These are phyloP conservation scores for Colletotrichum acutatum DNA, from an alignment of 2,329 filamentous ascomycete genomes.

Conservation along the genomic window DNA sequence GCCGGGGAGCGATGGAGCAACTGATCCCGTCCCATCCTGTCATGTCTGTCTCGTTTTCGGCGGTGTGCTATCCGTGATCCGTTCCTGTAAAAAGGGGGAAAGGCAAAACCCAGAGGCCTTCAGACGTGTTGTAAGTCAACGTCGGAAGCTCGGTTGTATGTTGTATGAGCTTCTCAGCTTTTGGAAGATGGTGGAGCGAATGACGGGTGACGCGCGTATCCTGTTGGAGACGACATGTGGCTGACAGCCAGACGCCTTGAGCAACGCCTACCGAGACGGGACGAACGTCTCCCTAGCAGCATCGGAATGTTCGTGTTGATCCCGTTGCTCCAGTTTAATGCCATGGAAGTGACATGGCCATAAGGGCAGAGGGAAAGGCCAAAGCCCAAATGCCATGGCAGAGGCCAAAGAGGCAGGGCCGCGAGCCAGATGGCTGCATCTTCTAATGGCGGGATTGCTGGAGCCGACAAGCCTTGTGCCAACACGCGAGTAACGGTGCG, in stretches of 20 bases:
- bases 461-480: constrained; percentile 10
- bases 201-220: constrained; percentile 31
- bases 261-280: constrained; percentile 31
- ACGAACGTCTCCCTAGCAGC: constrained; percentile 33
- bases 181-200: constrained; percentile 24
- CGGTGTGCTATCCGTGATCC: constrained; percentile 5
- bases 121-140: constrained; percentile 9
- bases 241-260: constrained; percentile 25
- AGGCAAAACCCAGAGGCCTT: not conserved
- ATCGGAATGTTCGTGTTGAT: constrained; percentile 21
- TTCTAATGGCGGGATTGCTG: constrained; percentile 15
- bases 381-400: not conserved
- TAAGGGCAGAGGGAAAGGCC: not conserved
- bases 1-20: constrained; percentile 17
- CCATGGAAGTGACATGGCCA: not conserved
- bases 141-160: constrained; percentile 11
- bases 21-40: constrained; percentile 2
- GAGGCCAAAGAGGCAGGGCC: not conserved
- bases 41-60: not conserved
- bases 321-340: constrained; percentile 13
- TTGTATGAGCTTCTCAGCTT: not conserved
- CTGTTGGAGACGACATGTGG: constrained; percentile 27
- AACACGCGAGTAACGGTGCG: constrained; percentile 17
- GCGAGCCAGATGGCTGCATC: constrained; percentile 13
- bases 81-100: not conserved